Evolutionary conservation across 371 early-diverging fungal species (phyloP).

Genomic region (Encephalitozoon intestinalis): DNA sequence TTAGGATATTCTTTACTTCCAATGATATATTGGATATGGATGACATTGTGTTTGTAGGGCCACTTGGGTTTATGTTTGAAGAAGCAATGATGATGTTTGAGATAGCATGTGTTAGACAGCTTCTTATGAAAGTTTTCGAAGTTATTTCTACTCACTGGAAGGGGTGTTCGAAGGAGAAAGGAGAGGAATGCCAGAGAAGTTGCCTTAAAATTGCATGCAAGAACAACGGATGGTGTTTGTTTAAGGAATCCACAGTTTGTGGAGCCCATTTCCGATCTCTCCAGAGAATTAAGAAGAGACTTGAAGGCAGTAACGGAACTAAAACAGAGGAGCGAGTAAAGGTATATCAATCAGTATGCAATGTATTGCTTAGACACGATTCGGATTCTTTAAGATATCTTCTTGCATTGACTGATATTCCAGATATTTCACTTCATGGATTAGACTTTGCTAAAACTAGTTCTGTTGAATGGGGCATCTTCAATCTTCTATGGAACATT

Average conservation of each 20-base stretch:
- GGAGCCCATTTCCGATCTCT: conserved; percentile 3
- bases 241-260: conserved; percentile 1
- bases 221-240: neutral
- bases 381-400: conserved; percentile 5
- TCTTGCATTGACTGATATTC: neutral
- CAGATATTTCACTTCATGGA: conserved; percentile 3
- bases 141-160: neutral
- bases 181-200: neutral
- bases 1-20: conserved; percentile 43
- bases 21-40: neutral
- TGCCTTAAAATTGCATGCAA: neutral
- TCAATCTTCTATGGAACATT: conserved; percentile 30
- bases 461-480: conserved; percentile 7
- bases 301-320: neutral
- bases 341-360: conserved; percentile 11
- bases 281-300: neutral
- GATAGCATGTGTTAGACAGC: neutral
- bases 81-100: neutral
- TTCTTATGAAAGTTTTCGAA: neutral
- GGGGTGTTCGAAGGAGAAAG: neutral
- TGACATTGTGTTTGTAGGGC: conserved; percentile 39
- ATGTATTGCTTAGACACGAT: conserved; percentile 38
- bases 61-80: conserved; percentile 10
- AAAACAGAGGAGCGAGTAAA: neutral
- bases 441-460: conserved; percentile 24